These are phyloP conservation scores for Aspergillus campestris DNA, from an alignment of 495 filamentous ascomycete species.

Conservation along the genomic window DNA sequence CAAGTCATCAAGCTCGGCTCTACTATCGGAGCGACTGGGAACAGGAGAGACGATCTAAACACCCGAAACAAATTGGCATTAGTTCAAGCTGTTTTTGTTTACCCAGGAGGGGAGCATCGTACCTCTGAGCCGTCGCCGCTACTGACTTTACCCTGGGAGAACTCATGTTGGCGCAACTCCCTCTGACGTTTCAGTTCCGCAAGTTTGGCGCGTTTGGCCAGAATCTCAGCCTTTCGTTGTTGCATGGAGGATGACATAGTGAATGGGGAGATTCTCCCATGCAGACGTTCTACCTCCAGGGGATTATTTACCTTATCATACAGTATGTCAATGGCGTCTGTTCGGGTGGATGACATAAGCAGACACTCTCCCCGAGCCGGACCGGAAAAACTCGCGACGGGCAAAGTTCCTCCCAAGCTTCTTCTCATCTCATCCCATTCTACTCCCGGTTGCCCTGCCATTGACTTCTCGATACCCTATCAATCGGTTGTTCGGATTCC, in stretches of 20 bases:
- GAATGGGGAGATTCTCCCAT: constrained; percentile 6
- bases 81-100: not conserved
- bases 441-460: constrained; percentile 17
- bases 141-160: constrained; percentile 53
- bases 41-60: constrained; percentile 57
- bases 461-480: constrained; percentile 33
- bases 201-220: constrained; percentile 88
- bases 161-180: constrained; percentile 69
- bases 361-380: constrained; percentile 22
- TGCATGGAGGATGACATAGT: constrained; percentile 50
- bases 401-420: constrained; percentile 33
- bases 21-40: constrained; percentile 59
- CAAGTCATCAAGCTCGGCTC: constrained; percentile 73
- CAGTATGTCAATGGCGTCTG: too few relatives aligned
- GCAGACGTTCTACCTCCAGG: not conserved
- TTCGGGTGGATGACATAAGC: constrained; percentile 38
- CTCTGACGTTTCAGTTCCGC: constrained; percentile 91
- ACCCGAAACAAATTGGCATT: not conserved
- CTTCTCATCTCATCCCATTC: constrained; percentile 16
- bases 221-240: constrained; percentile 86
- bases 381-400: constrained; percentile 48
- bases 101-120: constrained; percentile 7
- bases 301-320: too few relatives aligned
- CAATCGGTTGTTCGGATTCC: constrained; percentile 27
- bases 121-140: constrained; percentile 51